Evolutionary conservation across 164 flowering plant species (phyloP).

Genomic region (Buxus sempervirens): DNA sequence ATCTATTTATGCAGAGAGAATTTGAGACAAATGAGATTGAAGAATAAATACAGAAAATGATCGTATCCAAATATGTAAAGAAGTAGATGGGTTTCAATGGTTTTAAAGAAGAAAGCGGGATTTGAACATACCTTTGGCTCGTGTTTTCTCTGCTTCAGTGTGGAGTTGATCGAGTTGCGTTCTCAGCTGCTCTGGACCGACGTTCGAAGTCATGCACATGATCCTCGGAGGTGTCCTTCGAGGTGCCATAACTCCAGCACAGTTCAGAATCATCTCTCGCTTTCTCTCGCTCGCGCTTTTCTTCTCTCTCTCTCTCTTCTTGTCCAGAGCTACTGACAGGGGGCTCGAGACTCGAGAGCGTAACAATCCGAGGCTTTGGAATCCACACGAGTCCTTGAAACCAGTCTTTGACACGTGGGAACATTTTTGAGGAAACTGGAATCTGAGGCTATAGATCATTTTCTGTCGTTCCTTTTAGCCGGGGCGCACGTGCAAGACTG

Average conservation of each 20-base stretch:
- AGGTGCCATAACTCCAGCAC: neutral
- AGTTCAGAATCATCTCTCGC: slow-evolving; percentile 11
- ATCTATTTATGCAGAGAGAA: neutral
- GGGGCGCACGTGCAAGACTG: too few relatives aligned
- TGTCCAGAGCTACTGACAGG: too few relatives aligned
- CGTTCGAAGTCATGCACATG: slow-evolving; percentile 21
- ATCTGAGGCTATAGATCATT: too few relatives aligned
- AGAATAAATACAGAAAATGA: too few relatives aligned
- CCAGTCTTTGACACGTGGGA: too few relatives aligned
- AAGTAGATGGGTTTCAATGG: neutral
- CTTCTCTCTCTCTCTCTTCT: too few relatives aligned
- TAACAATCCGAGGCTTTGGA: too few relatives aligned
- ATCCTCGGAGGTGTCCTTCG: slow-evolving; percentile 15
- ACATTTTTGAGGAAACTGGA: too few relatives aligned
- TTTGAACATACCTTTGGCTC: slow-evolving; percentile 50
- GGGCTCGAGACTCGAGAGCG: too few relatives aligned
- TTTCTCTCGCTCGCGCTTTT: too few relatives aligned
- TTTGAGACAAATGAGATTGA: neutral
- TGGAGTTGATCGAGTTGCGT: slow-evolving; percentile 50
- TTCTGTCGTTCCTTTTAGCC: too few relatives aligned
- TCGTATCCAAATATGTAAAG: neutral
- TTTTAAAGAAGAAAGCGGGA: neutral
- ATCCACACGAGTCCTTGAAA: too few relatives aligned
- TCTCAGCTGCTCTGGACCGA: slow-evolving; percentile 39
- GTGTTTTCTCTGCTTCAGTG: slow-evolving; percentile 46